Percentiles rank a stretch among this genome's conserved stretches.
Conservation (phyloP, 2,329 filamentous ascomycete species). For the Microdochium bolleyi region DNA sequence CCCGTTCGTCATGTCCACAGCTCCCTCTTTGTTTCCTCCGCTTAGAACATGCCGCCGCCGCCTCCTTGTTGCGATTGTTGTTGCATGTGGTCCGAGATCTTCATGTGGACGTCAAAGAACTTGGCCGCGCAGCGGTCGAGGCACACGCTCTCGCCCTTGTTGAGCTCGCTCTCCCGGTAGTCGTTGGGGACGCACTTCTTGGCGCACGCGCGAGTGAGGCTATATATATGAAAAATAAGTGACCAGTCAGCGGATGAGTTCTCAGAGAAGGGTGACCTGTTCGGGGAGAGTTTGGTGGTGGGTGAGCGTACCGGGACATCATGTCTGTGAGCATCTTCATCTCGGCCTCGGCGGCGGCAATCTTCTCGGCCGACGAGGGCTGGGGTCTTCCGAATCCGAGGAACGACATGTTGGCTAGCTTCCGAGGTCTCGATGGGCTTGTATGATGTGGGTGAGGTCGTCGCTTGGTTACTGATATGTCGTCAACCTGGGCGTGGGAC, state of each 20-base stretch:
- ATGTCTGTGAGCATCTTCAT: slow-evolving; percentile 97
- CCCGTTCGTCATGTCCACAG: no score
- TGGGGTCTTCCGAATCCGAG: slow-evolving; percentile 69
- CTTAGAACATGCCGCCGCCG: slow-evolving; percentile 26
- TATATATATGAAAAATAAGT: slow-evolving; percentile 23
- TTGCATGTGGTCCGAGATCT: slow-evolving; percentile 95
- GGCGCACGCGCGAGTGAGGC: slow-evolving; percentile 81
- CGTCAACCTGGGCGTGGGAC: slow-evolving; percentile 1
- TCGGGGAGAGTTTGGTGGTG: neutral
- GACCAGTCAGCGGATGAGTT: slow-evolving; percentile 4
- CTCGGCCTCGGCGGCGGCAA: slow-evolving; percentile 91
- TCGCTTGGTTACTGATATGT: slow-evolving; percentile 1
- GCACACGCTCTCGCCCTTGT: slow-evolving; percentile 98
- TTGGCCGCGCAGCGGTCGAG: slow-evolving; percentile 95
- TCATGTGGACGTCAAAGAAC: slow-evolving; percentile 98
- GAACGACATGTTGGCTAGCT: slow-evolving; percentile 55
- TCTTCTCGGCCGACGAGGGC: slow-evolving; percentile 93
- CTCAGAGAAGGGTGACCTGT: neutral
- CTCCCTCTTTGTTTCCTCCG: neutral
- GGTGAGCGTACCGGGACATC: slow-evolving; percentile 73
- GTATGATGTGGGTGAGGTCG: neutral
- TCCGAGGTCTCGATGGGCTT: neutral
- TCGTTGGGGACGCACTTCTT: slow-evolving; percentile 88
- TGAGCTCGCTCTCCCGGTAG: slow-evolving; percentile 93
- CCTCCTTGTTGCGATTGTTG: slow-evolving; percentile 64